phyloP scores from a whole-genome alignment of 2,329 filamentous ascomycete species.

The Fusarium subtropicale region DNA sequence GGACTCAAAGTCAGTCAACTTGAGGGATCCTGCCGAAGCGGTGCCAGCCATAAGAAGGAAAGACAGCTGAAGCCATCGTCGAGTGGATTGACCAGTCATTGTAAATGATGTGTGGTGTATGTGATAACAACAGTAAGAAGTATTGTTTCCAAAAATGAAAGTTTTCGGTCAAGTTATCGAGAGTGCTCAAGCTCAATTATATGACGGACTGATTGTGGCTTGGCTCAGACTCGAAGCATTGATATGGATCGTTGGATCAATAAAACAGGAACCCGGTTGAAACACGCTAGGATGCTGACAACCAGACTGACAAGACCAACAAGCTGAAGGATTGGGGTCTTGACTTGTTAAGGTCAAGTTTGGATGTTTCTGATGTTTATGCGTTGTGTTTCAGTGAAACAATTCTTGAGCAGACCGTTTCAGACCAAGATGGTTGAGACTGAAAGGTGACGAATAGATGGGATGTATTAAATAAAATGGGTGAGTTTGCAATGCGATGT shows the following conservation, averaged over 20 bases:
- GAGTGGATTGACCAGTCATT: slow-evolving; percentile 34
- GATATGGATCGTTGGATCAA: slow-evolving; percentile 34
- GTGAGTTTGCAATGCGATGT: slow-evolving; percentile 2
- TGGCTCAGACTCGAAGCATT: slow-evolving; percentile 22
- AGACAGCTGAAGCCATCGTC: slow-evolving; percentile 44
- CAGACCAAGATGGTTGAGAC: background rate
- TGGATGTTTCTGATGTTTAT: slow-evolving; percentile 10
- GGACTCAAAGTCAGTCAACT: slow-evolving; percentile 56
- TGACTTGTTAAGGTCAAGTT: slow-evolving; percentile 5
- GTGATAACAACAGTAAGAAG: background rate
- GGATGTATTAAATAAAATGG: slow-evolving; percentile 13
- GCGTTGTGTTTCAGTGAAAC: slow-evolving; percentile 32
- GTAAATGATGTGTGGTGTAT: slow-evolving; percentile 5
- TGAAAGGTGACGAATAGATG: background rate
- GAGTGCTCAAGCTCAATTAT: slow-evolving; percentile 25
- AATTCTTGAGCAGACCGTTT: slow-evolving; percentile 23
- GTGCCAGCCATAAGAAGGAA: slow-evolving; percentile 41
- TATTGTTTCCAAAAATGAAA: background rate
- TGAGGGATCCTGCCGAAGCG: slow-evolving; percentile 44
- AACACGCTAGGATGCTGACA: slow-evolving; percentile 42
- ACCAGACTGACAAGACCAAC: slow-evolving; percentile 29
- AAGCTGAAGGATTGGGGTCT: slow-evolving; percentile 23
- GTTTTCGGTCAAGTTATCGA: background rate
- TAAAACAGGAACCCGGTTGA: slow-evolving; percentile 42
- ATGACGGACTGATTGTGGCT: slow-evolving; percentile 18